Percentiles rank a stretch among this genome's conserved stretches.
These are phyloP conservation scores for Colletotrichum musicola DNA, from an alignment of 2,329 filamentous ascomycete species.

Conservation along the genomic window DNA sequence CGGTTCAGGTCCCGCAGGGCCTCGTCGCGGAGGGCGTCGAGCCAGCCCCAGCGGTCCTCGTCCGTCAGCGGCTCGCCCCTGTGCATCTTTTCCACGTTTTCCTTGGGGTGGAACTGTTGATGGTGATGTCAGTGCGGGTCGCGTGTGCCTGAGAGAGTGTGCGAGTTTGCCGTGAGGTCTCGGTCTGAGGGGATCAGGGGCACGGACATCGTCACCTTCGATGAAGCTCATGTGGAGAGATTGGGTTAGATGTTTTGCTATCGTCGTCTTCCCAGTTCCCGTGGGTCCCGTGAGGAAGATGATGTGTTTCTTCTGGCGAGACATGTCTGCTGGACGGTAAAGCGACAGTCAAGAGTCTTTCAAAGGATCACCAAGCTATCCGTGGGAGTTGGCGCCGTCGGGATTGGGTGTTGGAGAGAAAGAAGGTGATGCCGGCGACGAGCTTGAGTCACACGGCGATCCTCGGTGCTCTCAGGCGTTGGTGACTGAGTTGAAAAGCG, in stretches of 20 bases:
- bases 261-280: slow-evolving; percentile 72
- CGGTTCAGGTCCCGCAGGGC: slow-evolving; percentile 53
- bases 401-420: not conserved
- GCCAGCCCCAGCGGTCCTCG: slow-evolving; percentile 83
- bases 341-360: too few relatives aligned
- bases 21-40: slow-evolving; percentile 69
- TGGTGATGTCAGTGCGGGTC: slow-evolving; percentile 25
- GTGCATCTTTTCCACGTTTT: slow-evolving; percentile 81
- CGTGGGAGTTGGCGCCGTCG: not conserved
- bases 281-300: slow-evolving; percentile 73
- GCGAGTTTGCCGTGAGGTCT: not conserved
- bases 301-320: slow-evolving; percentile 57
- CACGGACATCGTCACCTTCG: slow-evolving; percentile 72
- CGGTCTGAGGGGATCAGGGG: not conserved
- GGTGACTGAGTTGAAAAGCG: not conserved
- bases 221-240: slow-evolving; percentile 66
- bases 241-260: slow-evolving; percentile 64
- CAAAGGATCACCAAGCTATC: not conserved
- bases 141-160: not conserved
- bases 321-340: not conserved
- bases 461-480: slow-evolving; percentile 5
- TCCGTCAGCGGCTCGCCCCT: slow-evolving; percentile 77
- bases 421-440: not conserved
- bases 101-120: slow-evolving; percentile 67
- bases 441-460: slow-evolving; percentile 6